These are phyloP conservation scores for Talaromyces funiculosus DNA, from an alignment of 2,329 filamentous ascomycete genomes.

Conservation along the genomic window DNA sequence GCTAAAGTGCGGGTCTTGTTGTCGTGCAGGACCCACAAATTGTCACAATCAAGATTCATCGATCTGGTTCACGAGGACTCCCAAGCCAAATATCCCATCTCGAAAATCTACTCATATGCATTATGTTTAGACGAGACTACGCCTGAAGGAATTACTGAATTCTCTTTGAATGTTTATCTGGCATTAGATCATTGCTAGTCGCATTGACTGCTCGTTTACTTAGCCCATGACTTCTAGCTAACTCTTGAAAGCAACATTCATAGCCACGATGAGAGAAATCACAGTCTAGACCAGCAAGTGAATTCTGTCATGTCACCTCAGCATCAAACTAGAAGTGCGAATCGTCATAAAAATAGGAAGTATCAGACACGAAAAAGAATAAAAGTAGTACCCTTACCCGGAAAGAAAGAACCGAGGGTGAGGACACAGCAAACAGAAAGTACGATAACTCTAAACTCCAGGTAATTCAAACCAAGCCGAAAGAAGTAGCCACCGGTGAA, in stretches of 20 bases:
- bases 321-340: neutral
- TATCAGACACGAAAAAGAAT: constrained; percentile 13
- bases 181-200: constrained; percentile 9
- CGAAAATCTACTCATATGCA: no score
- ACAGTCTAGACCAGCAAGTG: constrained; percentile 5
- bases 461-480: constrained; percentile 7
- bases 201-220: constrained; percentile 11
- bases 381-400: neutral
- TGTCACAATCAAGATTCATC: no score
- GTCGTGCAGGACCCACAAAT: no score
- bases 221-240: constrained; percentile 7
- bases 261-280: neutral
- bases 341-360: constrained; percentile 6
- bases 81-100: no score
- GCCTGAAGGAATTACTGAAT: no score
- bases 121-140: no score
- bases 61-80: no score
- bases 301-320: neutral
- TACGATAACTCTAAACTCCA: constrained; percentile 10
- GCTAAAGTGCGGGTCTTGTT: no score
- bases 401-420: constrained; percentile 16
- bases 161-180: neutral
- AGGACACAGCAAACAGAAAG: constrained; percentile 15
- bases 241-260: neutral
- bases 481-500: constrained; percentile 10